A percentile compares a stretch with the other conserved stretches of the same genome.
These are phyloP conservation scores for Kwoniella shivajii DNA, from an alignment of 1,284 basidiomycete genomes.

Conservation along the genomic window DNA sequence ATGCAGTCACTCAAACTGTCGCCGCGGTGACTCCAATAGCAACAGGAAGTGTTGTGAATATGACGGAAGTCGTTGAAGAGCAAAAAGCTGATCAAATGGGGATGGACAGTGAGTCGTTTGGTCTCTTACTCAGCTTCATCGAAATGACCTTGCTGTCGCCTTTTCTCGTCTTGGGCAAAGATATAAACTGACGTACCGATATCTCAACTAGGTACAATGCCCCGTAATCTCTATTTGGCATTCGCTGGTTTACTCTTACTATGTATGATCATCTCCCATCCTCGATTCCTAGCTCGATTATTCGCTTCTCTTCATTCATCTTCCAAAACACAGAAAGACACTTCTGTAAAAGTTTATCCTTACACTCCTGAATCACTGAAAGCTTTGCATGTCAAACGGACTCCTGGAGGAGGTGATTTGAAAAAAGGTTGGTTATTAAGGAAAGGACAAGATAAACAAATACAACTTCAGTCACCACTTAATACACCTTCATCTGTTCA, in stretches of 20 bases:
- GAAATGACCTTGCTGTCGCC: too few relatives aligned
- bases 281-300: constrained; percentile 48
- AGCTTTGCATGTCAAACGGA: constrained; percentile 1
- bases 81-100: constrained; percentile 15
- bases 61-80: constrained; percentile 12
- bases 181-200: background rate
- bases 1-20: constrained; percentile 3
- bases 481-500: background rate
- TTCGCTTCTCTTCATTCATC: constrained; percentile 33
- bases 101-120: constrained; percentile 20
- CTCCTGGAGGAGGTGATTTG: constrained; percentile 38
- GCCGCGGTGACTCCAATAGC: background rate
- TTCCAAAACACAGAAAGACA: background rate
- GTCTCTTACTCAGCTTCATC: too few relatives aligned
- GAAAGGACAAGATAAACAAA: constrained; percentile 1
- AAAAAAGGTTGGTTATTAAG: constrained; percentile 35
- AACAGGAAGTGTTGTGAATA: constrained; percentile 8
- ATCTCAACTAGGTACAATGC: constrained; percentile 20
- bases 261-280: constrained; percentile 38
- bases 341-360: background rate
- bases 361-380: background rate
- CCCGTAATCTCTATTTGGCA: constrained; percentile 33
- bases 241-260: constrained; percentile 33
- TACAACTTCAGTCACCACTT: constrained; percentile 1
- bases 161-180: background rate